Base-by-base conservation (phyloP, 2,329 filamentous ascomycete species). In the Ceratocystis diversiconidia region DNA sequence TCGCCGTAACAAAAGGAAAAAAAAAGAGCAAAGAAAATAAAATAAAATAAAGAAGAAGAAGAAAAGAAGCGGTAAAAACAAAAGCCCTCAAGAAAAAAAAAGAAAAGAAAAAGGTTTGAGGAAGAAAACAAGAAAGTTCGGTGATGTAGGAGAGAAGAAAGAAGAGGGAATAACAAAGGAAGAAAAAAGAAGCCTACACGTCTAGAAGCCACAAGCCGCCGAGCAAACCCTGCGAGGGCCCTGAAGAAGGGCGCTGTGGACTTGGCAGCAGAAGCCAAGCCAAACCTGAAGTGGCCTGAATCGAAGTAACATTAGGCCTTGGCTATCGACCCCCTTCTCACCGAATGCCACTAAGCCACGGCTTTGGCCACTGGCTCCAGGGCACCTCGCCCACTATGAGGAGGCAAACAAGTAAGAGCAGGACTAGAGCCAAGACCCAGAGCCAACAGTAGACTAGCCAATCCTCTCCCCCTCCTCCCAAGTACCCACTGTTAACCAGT, bases 61-160 rank as follows among this genome's bases (percentile, higher is more conserved):
- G 46, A 41, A 57, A 59, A 22, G 41, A 57, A 36, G 30, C 52
- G n/a, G 5, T 43, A 59, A 65, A 28, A 64, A 46, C 25, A 41
- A 46, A 52, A 59, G 32, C 30, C 30, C 22, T 60, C 50, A 6
- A 63, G 55, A 64, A 62, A 55, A 32, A 52, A 44, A 55, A n/a
- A 22, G 50, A 64, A 64, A 62, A 22, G 41, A 61, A 55, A 25
- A 46, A 57, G 46, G 50, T 5, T n/a, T 12, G 44, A 66, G 36
- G 52, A 66, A 63, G 68, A 64, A 67, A 69, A 65, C 63, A 55
- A 67, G 65, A 64, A 62, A 55, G 62, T 61, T 65, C 68, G 68
- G 64, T 65, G 66, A 64, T 66, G 66, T 22, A 48, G 32, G 17
- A 55, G 22, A 60, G 22, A 25, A 65, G 50, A 57, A 63, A 44